phyloP scores from a whole-genome alignment of 1,284 basidiomycete genomes.

The Thecaphora thlaspeos region DNA sequence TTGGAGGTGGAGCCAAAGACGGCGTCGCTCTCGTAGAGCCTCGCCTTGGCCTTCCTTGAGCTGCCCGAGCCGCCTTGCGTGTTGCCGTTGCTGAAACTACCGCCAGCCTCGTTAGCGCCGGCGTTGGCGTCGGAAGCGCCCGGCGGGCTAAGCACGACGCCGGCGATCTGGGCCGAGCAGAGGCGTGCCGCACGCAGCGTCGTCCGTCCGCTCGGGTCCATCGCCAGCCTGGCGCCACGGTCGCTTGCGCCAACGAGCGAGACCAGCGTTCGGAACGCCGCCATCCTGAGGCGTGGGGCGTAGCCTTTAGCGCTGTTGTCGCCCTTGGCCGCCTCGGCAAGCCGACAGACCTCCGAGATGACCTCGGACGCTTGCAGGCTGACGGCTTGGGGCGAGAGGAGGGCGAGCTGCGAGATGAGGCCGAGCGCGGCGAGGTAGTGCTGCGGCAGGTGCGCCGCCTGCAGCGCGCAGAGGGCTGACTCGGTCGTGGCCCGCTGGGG shows the following conservation, averaged over 20 bases:
- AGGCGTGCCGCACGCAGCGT: slow-evolving; percentile 37
- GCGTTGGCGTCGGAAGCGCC: not conserved
- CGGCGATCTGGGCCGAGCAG: slow-evolving; percentile 10
- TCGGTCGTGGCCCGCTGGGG: slow-evolving; percentile 26
- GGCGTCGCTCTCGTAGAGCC: slow-evolving; percentile 41
- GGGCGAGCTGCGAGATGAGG: slow-evolving; percentile 21
- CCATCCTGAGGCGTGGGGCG: slow-evolving; percentile 1
- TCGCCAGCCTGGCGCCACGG: slow-evolving; percentile 16
- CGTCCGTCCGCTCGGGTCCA: slow-evolving; percentile 30
- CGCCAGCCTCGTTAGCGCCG: not conserved
- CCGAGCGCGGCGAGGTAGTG: slow-evolving; percentile 24
- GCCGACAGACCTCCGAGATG: slow-evolving; percentile 24
- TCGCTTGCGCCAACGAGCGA: slow-evolving; percentile 12
- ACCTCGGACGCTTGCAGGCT: slow-evolving; percentile 13
- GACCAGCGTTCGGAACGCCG: slow-evolving; percentile 23
- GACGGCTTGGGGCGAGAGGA: slow-evolving; percentile 16
- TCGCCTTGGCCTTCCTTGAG: slow-evolving; percentile 17
- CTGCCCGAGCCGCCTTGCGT: not conserved
- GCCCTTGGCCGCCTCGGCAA: slow-evolving; percentile 12
- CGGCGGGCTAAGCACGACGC: slow-evolving; percentile 3
- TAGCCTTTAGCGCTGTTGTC: slow-evolving; percentile 8
- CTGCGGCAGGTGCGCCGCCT: slow-evolving; percentile 10
- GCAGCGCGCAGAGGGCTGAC: slow-evolving; percentile 22
- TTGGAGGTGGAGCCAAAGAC: slow-evolving; percentile 13
- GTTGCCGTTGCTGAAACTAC: not conserved